A percentile compares a stretch with the other conserved stretches of the same genome.
Conservation (phyloP, 1,139 yeast genomes). For the Arxiozyma bovina region DNA sequence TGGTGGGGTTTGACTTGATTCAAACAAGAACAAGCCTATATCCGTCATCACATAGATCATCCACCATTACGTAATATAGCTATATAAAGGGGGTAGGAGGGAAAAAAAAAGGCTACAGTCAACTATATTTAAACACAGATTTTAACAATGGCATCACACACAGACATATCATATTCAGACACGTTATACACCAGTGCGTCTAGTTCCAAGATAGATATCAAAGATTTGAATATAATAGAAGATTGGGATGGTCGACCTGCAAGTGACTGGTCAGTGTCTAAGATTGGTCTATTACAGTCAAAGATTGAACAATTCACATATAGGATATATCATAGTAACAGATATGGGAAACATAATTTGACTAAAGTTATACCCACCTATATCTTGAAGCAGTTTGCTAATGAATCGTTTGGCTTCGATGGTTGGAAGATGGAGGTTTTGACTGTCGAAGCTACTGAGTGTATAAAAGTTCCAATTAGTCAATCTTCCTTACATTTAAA, state of each 20-base stretch:
- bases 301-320: conserved; percentile 25
- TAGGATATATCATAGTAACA: conserved; percentile 21
- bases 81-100: too few relatives aligned
- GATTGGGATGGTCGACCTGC: conserved; percentile 29
- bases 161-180: conserved; percentile 16
- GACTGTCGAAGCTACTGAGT: conserved; percentile 19
- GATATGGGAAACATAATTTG: conserved; percentile 26
- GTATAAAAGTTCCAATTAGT: conserved; percentile 5
- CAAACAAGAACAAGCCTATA: too few relatives aligned
- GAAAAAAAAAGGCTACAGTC: too few relatives aligned
- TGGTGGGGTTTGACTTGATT: too few relatives aligned
- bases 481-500: neutral
- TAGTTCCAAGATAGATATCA: conserved; percentile 15
- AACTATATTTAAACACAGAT: neutral
- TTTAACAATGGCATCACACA: neutral
- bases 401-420: conserved; percentile 29
- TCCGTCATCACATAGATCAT: too few relatives aligned
- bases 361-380: conserved; percentile 27
- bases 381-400: conserved; percentile 26
- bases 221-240: conserved; percentile 20
- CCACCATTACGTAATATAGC: too few relatives aligned
- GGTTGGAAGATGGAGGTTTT: conserved; percentile 29
- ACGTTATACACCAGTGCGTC: conserved; percentile 14
- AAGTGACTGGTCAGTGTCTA: conserved; percentile 27
- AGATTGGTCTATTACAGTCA: conserved; percentile 23